These are phyloP conservation scores for Penicillium antarcticum DNA, from an alignment of 495 filamentous ascomycete species.

Conservation along the genomic window DNA sequence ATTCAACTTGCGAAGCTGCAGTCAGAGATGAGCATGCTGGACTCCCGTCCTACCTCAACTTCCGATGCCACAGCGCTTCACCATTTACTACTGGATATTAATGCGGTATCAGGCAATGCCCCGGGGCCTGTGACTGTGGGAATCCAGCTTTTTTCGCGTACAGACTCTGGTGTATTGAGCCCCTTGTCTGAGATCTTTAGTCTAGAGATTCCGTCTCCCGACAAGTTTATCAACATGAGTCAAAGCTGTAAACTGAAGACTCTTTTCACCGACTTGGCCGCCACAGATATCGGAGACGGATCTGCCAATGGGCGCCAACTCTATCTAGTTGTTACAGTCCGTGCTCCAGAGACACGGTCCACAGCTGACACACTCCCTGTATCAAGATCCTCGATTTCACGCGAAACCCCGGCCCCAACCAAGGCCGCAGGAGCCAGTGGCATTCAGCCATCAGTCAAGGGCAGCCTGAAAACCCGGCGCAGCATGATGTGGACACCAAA, in stretches of 20 bases:
- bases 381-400: constrained; percentile 31
- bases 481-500: constrained; percentile 78
- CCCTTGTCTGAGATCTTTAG: constrained; percentile 80
- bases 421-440: constrained; percentile 22
- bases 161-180: constrained; percentile 54
- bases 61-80: constrained; percentile 72
- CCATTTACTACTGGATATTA: constrained; percentile 83
- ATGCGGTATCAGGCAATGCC: constrained; percentile 68
- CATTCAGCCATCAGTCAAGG: constrained; percentile 32
- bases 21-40: constrained; percentile 91
- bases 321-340: constrained; percentile 81
- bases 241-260: constrained; percentile 70
- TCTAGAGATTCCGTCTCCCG: constrained; percentile 72
- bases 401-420: constrained; percentile 33
- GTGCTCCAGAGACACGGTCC: constrained; percentile 56
- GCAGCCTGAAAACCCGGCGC: constrained; percentile 56
- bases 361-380: constrained; percentile 23
- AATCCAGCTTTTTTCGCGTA: constrained; percentile 74
- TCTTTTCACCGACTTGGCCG: constrained; percentile 79
- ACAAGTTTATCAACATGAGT: constrained; percentile 56
- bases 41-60: constrained; percentile 63
- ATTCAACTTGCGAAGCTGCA: constrained; percentile 89
- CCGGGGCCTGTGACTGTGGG: constrained; percentile 70
- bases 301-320: constrained; percentile 62
- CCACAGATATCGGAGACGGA: constrained; percentile 78